These are phyloP conservation scores for Syzygium aromaticum DNA, from an alignment of 345 rosid genomes.

Conservation along the genomic window DNA sequence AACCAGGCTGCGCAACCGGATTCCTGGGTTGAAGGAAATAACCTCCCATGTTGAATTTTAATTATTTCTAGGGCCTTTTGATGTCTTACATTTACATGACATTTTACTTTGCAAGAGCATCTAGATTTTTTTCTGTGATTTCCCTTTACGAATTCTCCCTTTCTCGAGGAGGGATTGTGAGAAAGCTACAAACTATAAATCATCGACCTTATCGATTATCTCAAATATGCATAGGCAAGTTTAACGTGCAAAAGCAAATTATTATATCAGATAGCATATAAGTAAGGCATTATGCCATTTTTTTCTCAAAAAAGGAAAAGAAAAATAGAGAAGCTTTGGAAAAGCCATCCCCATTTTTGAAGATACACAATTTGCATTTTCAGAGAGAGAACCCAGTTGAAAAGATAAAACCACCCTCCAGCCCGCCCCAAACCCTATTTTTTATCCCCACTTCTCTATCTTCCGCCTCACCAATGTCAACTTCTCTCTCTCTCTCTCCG, in stretches of 20 bases:
- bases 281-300: not conserved
- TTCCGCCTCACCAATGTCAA: not conserved
- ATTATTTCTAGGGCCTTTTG: too few species aligned
- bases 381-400: not conserved
- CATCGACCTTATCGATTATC: not conserved
- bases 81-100: not conserved
- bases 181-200: not conserved
- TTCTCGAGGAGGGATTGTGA: not conserved
- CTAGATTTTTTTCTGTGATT: too few species aligned
- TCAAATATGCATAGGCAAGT: not conserved
- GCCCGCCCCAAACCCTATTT: too few species aligned
- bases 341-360: not conserved
- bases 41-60: not conserved
- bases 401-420: too few species aligned
- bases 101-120: too few species aligned
- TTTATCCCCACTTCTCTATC: too few species aligned
- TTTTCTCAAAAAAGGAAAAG: not conserved
- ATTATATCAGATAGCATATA: rapidly evolving
- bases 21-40: not conserved
- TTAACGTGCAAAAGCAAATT: not conserved
- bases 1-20: rapidly evolving
- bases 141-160: too few species aligned
- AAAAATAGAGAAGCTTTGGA: not conserved
- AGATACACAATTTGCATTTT: not conserved
- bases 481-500: not conserved